Base-by-base conservation (phyloP, 2,329 filamentous ascomycete species). In the Akanthomyces lecanii region DNA sequence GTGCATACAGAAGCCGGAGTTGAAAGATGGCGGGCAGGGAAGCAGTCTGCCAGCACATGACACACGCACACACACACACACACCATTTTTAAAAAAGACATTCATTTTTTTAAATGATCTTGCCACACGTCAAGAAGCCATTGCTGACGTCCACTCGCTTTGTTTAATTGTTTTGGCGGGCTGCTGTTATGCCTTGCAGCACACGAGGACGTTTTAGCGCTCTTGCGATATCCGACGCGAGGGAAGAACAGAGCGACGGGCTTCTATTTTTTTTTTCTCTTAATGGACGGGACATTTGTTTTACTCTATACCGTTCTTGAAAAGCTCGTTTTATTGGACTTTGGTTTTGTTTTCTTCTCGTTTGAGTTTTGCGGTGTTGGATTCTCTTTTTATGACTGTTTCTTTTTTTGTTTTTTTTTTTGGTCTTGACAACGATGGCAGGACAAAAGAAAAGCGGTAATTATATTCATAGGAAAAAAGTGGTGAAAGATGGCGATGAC, bases 1-100 rank as follows among this genome's bases (percentile, higher is more conserved):
- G 11, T 47, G 59, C 51, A 61, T 55, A 61, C 28, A 4, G 45
- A 40, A 55, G 59, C 51, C 40, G 59, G 59, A 61, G 59, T 61
- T 61, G 38, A 7, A 28, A 18, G 50, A 25, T 5, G 25, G n/a
- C 30, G 30, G 25, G 51, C 25, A 5, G 3, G 36, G 54, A 42
- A 42, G 40, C 36, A 45, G 47, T 23, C 28, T 25, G 38, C 33
- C 16, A 23, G 23, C 8, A 51, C 45, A 28, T 51, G 33, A 42
- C 23, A 30, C 33, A 23, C 33, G 14, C 33, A 36, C 33, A 10
- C 28, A 52, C 28, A 55, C 16, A 10, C 10, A 21, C 21, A 21
- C 21, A 21, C 21, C 1, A n/a, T n/a, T n/a, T n/a, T 11, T 23
- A 12, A 30, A 44, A 56, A 58, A 48, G 47, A 51, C 5, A 44